Evolutionary conservation across 2,329 filamentous ascomycete species (phyloP).

Genomic region (Fusarium virguliforme): DNA sequence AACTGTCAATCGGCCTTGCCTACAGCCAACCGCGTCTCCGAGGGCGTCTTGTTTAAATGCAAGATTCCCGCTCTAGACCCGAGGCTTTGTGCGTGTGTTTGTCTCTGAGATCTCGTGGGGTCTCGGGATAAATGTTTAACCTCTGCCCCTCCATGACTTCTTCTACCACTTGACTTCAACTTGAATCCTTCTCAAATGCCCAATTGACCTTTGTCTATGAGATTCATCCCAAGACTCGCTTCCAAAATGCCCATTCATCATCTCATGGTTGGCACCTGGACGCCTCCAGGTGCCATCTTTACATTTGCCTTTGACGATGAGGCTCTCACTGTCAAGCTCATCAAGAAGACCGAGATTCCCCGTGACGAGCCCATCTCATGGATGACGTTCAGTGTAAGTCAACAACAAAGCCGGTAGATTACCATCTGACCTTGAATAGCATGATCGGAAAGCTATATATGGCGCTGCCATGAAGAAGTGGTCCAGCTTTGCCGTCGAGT

Average conservation of each 20-base stretch:
- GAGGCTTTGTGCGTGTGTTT: constrained; percentile 6
- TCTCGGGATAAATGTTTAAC: constrained; percentile 52
- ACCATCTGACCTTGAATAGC: constrained; percentile 63
- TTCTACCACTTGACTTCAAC: background rate
- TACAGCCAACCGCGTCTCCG: constrained; percentile 5
- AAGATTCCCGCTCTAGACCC: constrained; percentile 5
- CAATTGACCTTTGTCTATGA: background rate
- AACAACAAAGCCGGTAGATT: background rate
- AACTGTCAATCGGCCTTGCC: background rate
- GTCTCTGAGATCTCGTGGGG: constrained; percentile 29
- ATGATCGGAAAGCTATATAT: constrained; percentile 87
- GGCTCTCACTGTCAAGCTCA: constrained; percentile 78
- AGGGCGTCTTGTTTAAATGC: constrained; percentile 1
- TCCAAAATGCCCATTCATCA: constrained; percentile 82
- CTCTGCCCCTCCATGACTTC: constrained; percentile 34
- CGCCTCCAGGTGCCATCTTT: constrained; percentile 89
- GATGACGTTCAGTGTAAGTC: constrained; percentile 87
- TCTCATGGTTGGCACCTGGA: constrained; percentile 94
- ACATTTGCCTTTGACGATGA: constrained; percentile 91
- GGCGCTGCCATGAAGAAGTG: constrained; percentile 95
- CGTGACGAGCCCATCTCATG: constrained; percentile 91
- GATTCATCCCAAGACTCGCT: constrained; percentile 24
- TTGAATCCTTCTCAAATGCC: background rate
- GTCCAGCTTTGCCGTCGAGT: constrained; percentile 84
- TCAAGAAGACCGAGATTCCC: constrained; percentile 87